Base-by-base conservation (phyloP, 2,329 filamentous ascomycete species). In the Sporothrix schenckii region DNA sequence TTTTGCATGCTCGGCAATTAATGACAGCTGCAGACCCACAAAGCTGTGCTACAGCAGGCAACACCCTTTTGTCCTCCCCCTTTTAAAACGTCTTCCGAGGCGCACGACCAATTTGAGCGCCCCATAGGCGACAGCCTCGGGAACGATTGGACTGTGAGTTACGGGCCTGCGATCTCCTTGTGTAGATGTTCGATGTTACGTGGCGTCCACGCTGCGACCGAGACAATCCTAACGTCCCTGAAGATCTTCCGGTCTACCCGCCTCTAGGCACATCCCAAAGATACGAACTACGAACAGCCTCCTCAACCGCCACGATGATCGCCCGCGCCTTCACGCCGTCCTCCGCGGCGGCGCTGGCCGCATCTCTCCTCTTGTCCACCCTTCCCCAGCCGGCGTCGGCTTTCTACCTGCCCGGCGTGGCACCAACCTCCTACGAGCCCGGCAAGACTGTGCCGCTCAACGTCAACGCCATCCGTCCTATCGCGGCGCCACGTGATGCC, bases 331-430 rank as follows among this genome's bases (percentile, higher is more conserved):
- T 80, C 74, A 81, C 81, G 83, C 82, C 81, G 71, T 47, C 58
- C 21, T 63, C 58, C 24, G 78, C 69, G 60, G 68, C 70, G 30
- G 79, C 84, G 78, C 81, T 87, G 67, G 77, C 87, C 27, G 80
- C 82, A 60, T 80, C 85, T 34, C 77, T 88, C 61, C 77, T 89
- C 50, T 80, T 82, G 6, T 44, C 56, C 5, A 14, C 65, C 61
- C 77, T 83, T 39, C 85, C 88, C 30, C 83, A 86, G 72, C 78
- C 88, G 49, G 81, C 84, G 16, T 85, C 88, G 2, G 92, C 93
- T 69, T 99, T 98, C 83, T 99, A 99, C 82, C 91, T 99, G 53
- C 95, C 94, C 50, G 95, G 95, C 75, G 93, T 97, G 76, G 94
- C 94, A 74, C 95, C 95, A 27, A 96, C 93, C 56, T 94, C 94